A percentile compares a stretch with the other conserved stretches of the same genome.
Conservation (phyloP, 495 filamentous ascomycete species). For the Penicillium pulvis region DNA sequence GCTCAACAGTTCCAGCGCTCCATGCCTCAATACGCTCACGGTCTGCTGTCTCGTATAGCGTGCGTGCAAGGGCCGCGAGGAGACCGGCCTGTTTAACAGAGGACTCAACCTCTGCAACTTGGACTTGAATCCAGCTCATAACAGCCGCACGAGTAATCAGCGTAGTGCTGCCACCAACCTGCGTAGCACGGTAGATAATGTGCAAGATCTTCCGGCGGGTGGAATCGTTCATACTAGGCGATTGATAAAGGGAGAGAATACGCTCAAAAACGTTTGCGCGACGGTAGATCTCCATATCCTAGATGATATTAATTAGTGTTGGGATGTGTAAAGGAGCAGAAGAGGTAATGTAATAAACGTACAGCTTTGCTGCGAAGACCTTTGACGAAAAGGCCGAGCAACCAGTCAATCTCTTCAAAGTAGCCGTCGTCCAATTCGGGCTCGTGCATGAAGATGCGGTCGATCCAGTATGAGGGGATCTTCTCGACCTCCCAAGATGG, state of each 20-base stretch:
- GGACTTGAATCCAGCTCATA: constrained; percentile 74
- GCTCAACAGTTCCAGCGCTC: constrained; percentile 56
- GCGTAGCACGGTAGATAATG: constrained; percentile 70
- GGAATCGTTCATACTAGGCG: constrained; percentile 59
- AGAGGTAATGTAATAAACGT: constrained; percentile 16
- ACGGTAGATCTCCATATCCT: constrained; percentile 85
- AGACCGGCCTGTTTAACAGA: constrained; percentile 46
- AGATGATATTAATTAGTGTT: constrained; percentile 17
- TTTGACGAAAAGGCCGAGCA: constrained; percentile 72
- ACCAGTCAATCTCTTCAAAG: constrained; percentile 77
- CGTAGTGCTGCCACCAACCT: constrained; percentile 80
- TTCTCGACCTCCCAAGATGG: constrained; percentile 74
- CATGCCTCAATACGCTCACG: constrained; percentile 64
- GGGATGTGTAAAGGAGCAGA: background rate
- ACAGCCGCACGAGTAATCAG: constrained; percentile 83
- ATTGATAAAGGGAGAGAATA: constrained; percentile 69
- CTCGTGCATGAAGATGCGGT: constrained; percentile 68
- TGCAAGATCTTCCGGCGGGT: constrained; percentile 69
- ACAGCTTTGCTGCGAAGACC: constrained; percentile 62
- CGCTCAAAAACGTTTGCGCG: constrained; percentile 78
- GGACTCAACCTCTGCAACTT: constrained; percentile 42
- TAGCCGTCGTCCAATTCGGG: constrained; percentile 74
- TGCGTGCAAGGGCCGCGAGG: constrained; percentile 58
- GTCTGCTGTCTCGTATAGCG: constrained; percentile 73
- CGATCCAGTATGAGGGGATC: constrained; percentile 72